A percentile compares a stretch with the other conserved stretches of the same genome.
Evolutionary conservation across 1,284 basidiomycete species (phyloP).

Genomic region (Marasmius tenuissimus): DNA sequence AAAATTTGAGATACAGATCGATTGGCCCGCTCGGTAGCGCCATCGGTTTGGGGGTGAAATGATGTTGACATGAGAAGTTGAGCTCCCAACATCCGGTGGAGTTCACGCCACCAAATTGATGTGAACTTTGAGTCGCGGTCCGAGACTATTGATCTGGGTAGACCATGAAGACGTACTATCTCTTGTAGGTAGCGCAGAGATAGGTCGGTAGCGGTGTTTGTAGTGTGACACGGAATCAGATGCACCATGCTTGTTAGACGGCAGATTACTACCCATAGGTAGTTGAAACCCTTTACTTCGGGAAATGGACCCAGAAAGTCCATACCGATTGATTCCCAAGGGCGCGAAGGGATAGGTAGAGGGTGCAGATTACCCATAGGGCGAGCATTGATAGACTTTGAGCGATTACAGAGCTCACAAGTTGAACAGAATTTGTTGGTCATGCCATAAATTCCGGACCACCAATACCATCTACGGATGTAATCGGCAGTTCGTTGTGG

Average conservation of each 20-base stretch:
- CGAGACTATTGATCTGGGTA: too few species aligned
- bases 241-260: constrained; percentile 19
- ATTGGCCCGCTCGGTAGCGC: constrained; percentile 23
- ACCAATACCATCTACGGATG: constrained; percentile 31
- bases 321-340: constrained; percentile 25
- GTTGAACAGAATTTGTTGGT: constrained; percentile 17
- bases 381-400: constrained; percentile 8
- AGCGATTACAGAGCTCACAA: constrained; percentile 16
- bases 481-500: constrained; percentile 26
- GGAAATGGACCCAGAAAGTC: constrained; percentile 24
- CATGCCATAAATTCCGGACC: constrained; percentile 26
- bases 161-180: constrained; percentile 24
- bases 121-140: constrained; percentile 26
- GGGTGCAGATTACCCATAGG: constrained; percentile 20
- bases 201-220: constrained; percentile 10
- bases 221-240: too few species aligned
- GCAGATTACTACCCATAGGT: constrained; percentile 15
- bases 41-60: too few species aligned
- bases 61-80: constrained; percentile 6
- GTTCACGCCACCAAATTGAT: constrained; percentile 24
- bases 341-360: neutral
- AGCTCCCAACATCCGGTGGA: constrained; percentile 24
- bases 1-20: constrained; percentile 26
- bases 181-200: constrained; percentile 12
- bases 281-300: constrained; percentile 14